Conservation (phyloP, 2,329 filamentous ascomycete species). For the Penicillium sp. region DNA sequence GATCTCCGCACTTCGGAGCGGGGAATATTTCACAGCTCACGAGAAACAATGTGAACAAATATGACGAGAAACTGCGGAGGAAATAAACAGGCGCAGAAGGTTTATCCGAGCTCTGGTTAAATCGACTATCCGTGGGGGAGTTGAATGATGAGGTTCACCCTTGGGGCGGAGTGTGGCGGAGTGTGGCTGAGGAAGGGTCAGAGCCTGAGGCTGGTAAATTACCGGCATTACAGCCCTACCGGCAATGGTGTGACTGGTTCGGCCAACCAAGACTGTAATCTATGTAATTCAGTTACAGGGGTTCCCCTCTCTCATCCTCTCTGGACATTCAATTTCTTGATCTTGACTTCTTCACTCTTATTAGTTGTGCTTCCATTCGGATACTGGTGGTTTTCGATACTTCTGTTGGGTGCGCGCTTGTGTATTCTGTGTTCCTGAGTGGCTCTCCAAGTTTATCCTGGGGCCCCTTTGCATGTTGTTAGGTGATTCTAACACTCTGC, state of each 20-base stretch:
- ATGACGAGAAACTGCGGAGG: neutral
- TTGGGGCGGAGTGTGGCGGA: constrained; percentile 9
- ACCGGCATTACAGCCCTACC: constrained; percentile 3
- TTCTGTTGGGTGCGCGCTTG: constrained; percentile 10
- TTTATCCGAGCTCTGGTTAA: neutral
- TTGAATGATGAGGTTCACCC: constrained; percentile 9
- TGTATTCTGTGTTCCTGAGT: constrained; percentile 17
- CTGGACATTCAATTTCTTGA: constrained; percentile 10
- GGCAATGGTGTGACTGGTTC: neutral
- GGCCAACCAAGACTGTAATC: neutral
- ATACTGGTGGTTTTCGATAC: constrained; percentile 15
- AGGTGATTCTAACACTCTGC: constrained; percentile 22
- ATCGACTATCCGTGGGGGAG: neutral
- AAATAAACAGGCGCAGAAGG: neutral
- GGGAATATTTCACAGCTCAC: constrained; percentile 11
- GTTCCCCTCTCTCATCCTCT: constrained; percentile 20
- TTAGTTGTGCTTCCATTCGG: constrained; percentile 10
- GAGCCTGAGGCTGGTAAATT: constrained; percentile 13
- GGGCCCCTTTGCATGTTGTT: constrained; percentile 25
- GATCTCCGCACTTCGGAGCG: constrained; percentile 26
- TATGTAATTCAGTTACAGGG: constrained; percentile 9
- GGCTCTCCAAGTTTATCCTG: constrained; percentile 18
- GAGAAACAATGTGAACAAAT: neutral
- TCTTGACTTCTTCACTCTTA: constrained; percentile 8
- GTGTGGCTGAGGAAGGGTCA: neutral